These are phyloP conservation scores for Ceratorhiza oryzae-sativae DNA, from an alignment of 1,284 basidiomycete genomes.

Conservation along the genomic window DNA sequence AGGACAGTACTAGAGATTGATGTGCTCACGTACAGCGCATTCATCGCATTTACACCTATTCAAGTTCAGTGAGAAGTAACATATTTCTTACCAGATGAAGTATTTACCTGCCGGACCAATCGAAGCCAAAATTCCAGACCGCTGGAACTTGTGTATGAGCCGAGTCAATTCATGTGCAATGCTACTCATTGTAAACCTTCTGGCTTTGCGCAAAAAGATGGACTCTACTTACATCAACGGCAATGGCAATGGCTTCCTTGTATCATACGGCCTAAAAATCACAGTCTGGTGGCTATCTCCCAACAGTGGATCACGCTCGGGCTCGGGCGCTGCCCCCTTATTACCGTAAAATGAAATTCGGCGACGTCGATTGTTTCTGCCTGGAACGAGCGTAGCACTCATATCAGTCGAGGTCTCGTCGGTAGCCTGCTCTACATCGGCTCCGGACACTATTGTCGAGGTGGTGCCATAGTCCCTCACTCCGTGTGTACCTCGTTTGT, in stretches of 20 bases:
- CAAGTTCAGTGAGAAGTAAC: not conserved
- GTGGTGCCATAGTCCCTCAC: slow-evolving; percentile 19
- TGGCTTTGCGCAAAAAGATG: slow-evolving; percentile 44
- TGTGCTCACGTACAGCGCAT: slow-evolving; percentile 66
- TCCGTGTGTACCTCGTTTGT: slow-evolving; percentile 31
- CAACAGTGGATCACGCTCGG: slow-evolving; percentile 64
- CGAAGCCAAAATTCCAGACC: slow-evolving; percentile 80
- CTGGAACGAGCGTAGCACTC: slow-evolving; percentile 19
- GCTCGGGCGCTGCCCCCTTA: slow-evolving; percentile 43
- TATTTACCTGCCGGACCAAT: slow-evolving; percentile 79
- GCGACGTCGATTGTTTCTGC: not conserved
- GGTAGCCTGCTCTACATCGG: not conserved
- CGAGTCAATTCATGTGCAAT: slow-evolving; percentile 81
- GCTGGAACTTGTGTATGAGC: slow-evolving; percentile 73
- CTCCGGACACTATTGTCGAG: not conserved
- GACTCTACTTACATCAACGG: slow-evolving; percentile 69
- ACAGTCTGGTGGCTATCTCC: slow-evolving; percentile 62
- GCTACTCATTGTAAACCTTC: slow-evolving; percentile 50
- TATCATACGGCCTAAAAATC: slow-evolving; percentile 64
- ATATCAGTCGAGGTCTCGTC: slow-evolving; percentile 11
- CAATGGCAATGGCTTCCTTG: slow-evolving; percentile 67
- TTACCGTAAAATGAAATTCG: slow-evolving; percentile 18
- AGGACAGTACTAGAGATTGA: slow-evolving; percentile 26
- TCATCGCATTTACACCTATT: slow-evolving; percentile 74
- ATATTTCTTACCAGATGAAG: not conserved